phyloP scores from a whole-genome alignment of 73 alveolate genomes.

The Halteria grandinella region DNA sequence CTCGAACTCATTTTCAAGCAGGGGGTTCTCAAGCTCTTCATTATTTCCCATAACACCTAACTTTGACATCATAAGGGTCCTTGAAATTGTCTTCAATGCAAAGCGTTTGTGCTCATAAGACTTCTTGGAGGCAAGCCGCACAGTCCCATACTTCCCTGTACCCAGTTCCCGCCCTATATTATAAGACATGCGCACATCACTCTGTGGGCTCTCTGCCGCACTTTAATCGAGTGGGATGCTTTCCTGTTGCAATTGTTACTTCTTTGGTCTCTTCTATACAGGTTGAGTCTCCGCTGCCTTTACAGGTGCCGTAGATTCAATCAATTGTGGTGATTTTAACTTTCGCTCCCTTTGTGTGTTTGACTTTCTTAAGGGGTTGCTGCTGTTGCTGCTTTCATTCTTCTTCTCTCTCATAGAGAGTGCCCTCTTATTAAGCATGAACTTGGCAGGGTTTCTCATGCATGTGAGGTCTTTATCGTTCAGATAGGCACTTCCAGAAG shows the following conservation, averaged over 20 bases:
- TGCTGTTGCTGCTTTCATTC: neutral
- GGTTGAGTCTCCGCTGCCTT: neutral
- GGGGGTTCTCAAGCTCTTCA: slow-evolving; percentile 26
- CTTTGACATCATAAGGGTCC: slow-evolving; percentile 2
- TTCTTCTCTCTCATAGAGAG: neutral
- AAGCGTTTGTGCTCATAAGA: slow-evolving; percentile 51
- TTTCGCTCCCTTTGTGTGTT: neutral
- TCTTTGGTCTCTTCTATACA: neutral
- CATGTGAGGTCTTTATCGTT: neutral
- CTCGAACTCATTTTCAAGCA: slow-evolving; percentile 56
- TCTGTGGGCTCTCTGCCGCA: slow-evolving; percentile 36
- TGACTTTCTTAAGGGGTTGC: neutral
- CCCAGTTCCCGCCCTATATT: slow-evolving; percentile 88
- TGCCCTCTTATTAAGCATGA: neutral
- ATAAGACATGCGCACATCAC: slow-evolving; percentile 79
- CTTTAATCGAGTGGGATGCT: neutral
- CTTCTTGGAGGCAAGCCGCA: slow-evolving; percentile 73
- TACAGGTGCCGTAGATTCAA: neutral
- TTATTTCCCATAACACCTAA: slow-evolving; percentile 11
- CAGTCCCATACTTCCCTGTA: slow-evolving; percentile 95
- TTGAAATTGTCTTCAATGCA: slow-evolving; percentile 60
- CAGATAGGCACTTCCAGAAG: neutral
- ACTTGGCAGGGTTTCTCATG: neutral
- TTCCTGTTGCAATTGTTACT: neutral
- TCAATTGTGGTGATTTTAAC: neutral